Evolutionary conservation across 495 filamentous ascomycete species (phyloP).

Genomic region (Evernia prunastri): DNA sequence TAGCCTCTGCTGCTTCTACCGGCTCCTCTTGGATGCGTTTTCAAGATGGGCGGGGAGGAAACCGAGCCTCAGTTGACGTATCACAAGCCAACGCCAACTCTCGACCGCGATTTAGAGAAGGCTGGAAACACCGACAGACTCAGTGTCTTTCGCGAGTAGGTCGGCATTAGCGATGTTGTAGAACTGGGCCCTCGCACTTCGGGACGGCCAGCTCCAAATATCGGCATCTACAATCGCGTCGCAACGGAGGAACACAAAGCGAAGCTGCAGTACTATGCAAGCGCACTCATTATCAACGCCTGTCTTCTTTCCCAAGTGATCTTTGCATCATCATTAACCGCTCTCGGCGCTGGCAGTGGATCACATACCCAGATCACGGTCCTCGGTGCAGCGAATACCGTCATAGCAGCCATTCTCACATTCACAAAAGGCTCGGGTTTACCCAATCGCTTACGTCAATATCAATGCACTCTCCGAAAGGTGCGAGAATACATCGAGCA

Average conservation of each 20-base stretch:
- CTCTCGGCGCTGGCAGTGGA: slow-evolving; percentile 53
- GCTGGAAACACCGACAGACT: slow-evolving; percentile 31
- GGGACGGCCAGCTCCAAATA: slow-evolving; percentile 44
- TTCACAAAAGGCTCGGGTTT: slow-evolving; percentile 57
- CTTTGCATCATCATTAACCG: slow-evolving; percentile 55
- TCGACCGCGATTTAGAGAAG: slow-evolving; percentile 16
- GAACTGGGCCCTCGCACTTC: slow-evolving; percentile 23
- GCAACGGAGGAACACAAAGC: slow-evolving; percentile 45
- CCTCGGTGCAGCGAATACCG: slow-evolving; percentile 59
- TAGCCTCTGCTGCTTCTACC: neutral
- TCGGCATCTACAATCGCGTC: slow-evolving; percentile 56
- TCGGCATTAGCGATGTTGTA: slow-evolving; percentile 41
- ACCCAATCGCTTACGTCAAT: slow-evolving; percentile 51
- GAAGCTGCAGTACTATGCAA: slow-evolving; percentile 25
- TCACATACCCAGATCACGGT: slow-evolving; percentile 50
- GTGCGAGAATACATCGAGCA: slow-evolving; percentile 61
- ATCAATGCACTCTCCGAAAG: slow-evolving; percentile 53
- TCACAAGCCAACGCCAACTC: neutral
- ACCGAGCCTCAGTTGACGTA: neutral
- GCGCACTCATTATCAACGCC: slow-evolving; percentile 45
- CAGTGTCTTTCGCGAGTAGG: slow-evolving; percentile 40
- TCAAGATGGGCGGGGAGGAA: neutral
- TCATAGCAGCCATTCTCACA: slow-evolving; percentile 57
- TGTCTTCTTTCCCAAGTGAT: slow-evolving; percentile 55
- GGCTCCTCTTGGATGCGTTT: neutral